These are phyloP conservation scores for Musa troglodytarum DNA, from an alignment of 176 grass and related monocot species.

Conservation along the genomic window DNA sequence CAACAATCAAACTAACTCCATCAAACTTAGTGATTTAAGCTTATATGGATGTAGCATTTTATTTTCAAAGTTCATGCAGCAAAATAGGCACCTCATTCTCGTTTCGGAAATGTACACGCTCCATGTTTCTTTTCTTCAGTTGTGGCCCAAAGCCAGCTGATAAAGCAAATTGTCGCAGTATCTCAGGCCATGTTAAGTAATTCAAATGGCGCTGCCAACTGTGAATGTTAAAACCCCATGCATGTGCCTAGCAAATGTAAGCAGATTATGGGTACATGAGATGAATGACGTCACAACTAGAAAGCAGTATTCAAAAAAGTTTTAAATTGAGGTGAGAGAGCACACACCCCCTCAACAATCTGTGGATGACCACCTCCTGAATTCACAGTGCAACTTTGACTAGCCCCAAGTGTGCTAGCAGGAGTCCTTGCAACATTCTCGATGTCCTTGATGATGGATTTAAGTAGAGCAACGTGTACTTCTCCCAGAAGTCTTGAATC, in stretches of 20 bases:
- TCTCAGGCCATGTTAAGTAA: constrained; percentile 83
- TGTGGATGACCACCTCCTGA: constrained; percentile 73
- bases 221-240: constrained; percentile 87
- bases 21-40: background rate
- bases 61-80: background rate
- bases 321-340: constrained; percentile 16
- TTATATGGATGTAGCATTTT: background rate
- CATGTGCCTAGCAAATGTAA: constrained; percentile 59
- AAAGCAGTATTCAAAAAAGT: background rate
- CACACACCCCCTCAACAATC: constrained; percentile 74
- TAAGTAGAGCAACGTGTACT: constrained; percentile 71
- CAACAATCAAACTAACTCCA: background rate
- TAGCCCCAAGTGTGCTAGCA: constrained; percentile 54
- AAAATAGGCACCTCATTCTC: constrained; percentile 49
- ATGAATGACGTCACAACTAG: background rate
- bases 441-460: constrained; percentile 92
- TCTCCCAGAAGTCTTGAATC: constrained; percentile 84
- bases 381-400: constrained; percentile 59
- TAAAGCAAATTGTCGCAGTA: constrained; percentile 85
- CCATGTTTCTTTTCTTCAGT: constrained; percentile 60
- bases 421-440: constrained; percentile 77
- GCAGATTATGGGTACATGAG: constrained; percentile 4
- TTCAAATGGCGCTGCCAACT: constrained; percentile 74
- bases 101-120: constrained; percentile 38
- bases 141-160: constrained; percentile 74